Evolutionary conservation across 306 rosid species (phyloP), one percentile per base, ranked within the genome.

Genomic region (Arachis hypogaea): DNA sequence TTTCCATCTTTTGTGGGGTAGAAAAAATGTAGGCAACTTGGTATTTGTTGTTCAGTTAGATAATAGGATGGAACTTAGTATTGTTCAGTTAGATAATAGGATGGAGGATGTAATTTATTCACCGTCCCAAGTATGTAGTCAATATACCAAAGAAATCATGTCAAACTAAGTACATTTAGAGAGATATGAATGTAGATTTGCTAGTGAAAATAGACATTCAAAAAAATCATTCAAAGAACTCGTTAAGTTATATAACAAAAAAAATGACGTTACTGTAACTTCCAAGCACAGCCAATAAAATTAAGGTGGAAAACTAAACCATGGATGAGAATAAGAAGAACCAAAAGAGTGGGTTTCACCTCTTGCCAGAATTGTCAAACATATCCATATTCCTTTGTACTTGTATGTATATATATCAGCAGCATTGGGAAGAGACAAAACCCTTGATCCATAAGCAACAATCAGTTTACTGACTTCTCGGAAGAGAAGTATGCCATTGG

Each of bases 381-480:
- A 94, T 77, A 94, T 88, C 98, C 98, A 91, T 78, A 92, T 89
- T 82, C 99, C 99, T 82, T 95, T 95, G 91, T 90, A 95, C 85
- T 90, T 95, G 85, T 83, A 90, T 9, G 90, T 85, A 76, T 95
- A 95, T 73, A 90, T 73, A 87, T 95, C 99, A 38, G 98, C 87
- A 77, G 87, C 82, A 76, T 83, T 90, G 66, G 99, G 97, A 84
- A 95, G 89, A 80, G 98, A 84, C 59, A 92, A 81, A 82, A 95
- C 82, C 78, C 99, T 86, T 77, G 99, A 92, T 73, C 98, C 99
- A 82, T 92, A 95, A 6, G 99, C 93, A 66, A 95, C 98, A 68
- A 95, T 80, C 83, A 95, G 47, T 86, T 92, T 95, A 77, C 99
- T 92, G 74, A 95, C 97, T 95, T 95, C 99, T 55, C 99, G 96